Base-by-base conservation (phyloP, 768 basidiomycete species). In the Amyloporia xantha region DNA sequence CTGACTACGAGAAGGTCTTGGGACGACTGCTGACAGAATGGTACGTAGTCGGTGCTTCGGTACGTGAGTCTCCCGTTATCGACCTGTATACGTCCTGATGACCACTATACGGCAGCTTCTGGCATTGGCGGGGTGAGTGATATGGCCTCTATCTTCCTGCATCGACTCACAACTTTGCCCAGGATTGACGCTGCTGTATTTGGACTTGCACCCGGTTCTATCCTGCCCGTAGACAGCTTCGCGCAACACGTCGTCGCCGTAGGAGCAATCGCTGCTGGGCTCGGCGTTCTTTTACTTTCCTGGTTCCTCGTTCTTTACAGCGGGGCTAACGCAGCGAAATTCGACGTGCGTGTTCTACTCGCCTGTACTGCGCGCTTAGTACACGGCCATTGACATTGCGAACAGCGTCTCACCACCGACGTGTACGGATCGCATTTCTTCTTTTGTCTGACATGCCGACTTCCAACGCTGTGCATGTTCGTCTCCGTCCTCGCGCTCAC, bases 221-320 rank as follows among this genome's bases (percentile, higher is more conserved):
- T 80, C 1, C 82, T 86, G 62, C 53, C 52, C 0, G 68, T 87
- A 26, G 67, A 73, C 38, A 54, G 65, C 0, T 61, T 77, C 20
- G 75, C 82, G 2, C 66, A 67, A 26, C 65, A 65, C 38, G 74
- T 79, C 0, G 74, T 87, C 20, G 79, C 81, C 0, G 65, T 79
- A 1, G 79, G 78, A 21, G 77, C 76, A 28, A 66, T 82, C 13
- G 68, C 78, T 5, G 79, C 84, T 0, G 84, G 81, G 0, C 69
- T 87, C 15, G 86, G 86, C 1, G 75, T 86, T 44, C 66, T 76
- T 5, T 73, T 75, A 47, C 78, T 79, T 42, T 74, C 77, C 0
- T 87, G 82, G 82, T 81, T 86, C 62, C 61, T 86, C 19, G 63
- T 88, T 4, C 67, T 70, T 2, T 89, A 87, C 60, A 73, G 68